phyloP scores from a whole-genome alignment of 179 eudicot genomes.

The Beta macrorhiza region DNA sequence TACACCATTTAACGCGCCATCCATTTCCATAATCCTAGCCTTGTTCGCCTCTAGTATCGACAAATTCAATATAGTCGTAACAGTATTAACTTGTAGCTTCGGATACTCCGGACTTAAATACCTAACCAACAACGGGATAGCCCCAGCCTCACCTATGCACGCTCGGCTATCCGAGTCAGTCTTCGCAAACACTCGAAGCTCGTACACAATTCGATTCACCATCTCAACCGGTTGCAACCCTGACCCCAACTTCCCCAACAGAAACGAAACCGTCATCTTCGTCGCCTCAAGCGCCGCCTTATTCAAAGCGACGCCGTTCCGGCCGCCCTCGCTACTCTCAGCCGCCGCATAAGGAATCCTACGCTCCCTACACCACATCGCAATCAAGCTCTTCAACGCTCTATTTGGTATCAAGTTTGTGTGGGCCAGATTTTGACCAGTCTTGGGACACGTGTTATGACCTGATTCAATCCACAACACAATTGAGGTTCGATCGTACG shows the following conservation, averaged over 20 bases:
- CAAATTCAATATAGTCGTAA: constrained; percentile 68
- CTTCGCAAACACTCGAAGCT: constrained; percentile 75
- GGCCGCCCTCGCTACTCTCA: constrained; percentile 40
- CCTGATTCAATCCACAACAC: constrained; percentile 81
- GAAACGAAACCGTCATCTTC: constrained; percentile 74
- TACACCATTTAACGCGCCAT: constrained; percentile 65
- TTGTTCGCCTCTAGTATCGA: constrained; percentile 74
- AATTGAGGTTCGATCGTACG: constrained; percentile 72
- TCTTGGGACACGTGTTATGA: constrained; percentile 82
- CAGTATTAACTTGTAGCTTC: constrained; percentile 66
- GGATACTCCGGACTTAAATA: constrained; percentile 53
- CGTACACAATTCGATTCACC: constrained; percentile 57
- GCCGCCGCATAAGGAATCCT: constrained; percentile 55
- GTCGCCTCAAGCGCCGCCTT: constrained; percentile 80
- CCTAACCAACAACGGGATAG: constrained; percentile 51
- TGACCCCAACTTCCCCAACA: constrained; percentile 43
- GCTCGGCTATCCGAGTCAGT: constrained; percentile 67
- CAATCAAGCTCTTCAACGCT: constrained; percentile 75
- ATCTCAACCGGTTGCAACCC: constrained; percentile 30
- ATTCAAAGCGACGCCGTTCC: constrained; percentile 33
- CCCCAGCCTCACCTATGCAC: constrained; percentile 76
- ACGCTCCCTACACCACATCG: constrained; percentile 83
- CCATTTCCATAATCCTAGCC: constrained; percentile 67
- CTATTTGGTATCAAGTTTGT: constrained; percentile 58
- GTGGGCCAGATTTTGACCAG: constrained; percentile 65